These are phyloP conservation scores for Jasminum sambac DNA, from an alignment of 257 asterid genomes.

Conservation along the genomic window DNA sequence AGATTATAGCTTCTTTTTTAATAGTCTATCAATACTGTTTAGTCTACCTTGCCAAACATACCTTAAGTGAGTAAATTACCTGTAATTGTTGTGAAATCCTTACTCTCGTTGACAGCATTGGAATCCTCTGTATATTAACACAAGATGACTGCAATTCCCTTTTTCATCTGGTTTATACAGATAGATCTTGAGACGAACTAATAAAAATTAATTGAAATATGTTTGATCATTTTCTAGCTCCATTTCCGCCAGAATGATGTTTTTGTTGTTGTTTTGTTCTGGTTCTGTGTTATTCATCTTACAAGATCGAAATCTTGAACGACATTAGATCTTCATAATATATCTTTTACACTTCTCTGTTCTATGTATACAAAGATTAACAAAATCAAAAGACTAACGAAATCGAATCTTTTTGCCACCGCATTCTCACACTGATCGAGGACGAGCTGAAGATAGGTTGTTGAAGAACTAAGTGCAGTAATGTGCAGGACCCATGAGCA, in stretches of 20 bases:
- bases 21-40: not conserved
- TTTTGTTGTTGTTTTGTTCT: not conserved
- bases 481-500: not conserved
- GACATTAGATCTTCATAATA: not conserved
- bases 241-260: not conserved
- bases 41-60: not conserved
- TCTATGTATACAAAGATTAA: not conserved
- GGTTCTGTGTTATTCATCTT: too few species aligned
- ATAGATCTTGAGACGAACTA: not conserved
- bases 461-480: not conserved
- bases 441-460: not conserved
- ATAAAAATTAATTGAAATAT: not conserved
- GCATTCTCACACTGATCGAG: not conserved
- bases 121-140: constrained; percentile 8
- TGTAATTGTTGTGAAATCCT: constrained; percentile 24
- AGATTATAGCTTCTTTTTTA: not conserved
- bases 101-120: not conserved
- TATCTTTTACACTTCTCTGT: not conserved
- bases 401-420: not conserved
- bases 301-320: not conserved
- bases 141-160: constrained; percentile 3
- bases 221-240: not conserved
- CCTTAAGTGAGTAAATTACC: not conserved
- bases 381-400: too few species aligned
- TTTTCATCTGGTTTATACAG: constrained; percentile 9